A percentile compares a stretch with the other conserved stretches of the same genome.
Conservation (phyloP, 208 protist species). For the Blastocrithidia nonstop region DNA sequence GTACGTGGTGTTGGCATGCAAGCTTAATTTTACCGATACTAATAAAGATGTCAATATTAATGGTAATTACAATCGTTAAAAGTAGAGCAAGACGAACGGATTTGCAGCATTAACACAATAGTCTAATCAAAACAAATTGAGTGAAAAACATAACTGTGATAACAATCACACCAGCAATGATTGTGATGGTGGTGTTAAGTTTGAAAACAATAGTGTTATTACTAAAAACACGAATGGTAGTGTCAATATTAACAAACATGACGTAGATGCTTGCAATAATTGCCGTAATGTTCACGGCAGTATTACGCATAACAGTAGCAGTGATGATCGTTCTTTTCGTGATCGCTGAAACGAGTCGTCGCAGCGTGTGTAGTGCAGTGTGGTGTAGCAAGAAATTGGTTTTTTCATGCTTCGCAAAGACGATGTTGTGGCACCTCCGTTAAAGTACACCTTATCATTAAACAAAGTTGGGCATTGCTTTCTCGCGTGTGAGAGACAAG, state of each 20-base stretch:
- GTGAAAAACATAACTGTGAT: no score
- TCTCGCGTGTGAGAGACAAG: constrained; percentile 19
- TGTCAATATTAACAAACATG: neutral
- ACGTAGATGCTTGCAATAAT: no score
- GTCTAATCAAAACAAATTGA: no score
- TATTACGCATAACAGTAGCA: no score
- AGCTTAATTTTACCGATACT: neutral
- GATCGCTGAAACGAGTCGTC: no score
- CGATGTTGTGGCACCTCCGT: constrained; percentile 46
- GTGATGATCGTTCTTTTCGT: no score
- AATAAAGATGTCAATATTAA: neutral
- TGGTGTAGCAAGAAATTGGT: neutral
- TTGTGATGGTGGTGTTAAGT: no score
- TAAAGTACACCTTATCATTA: constrained; percentile 44
- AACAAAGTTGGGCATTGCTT: constrained; percentile 64
- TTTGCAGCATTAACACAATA: no score
- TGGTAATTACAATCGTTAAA: neutral
- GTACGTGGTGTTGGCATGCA: constrained; percentile 33
- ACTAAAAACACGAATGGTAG: no score
- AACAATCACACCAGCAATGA: no score
- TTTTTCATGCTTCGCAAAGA: constrained; percentile 57
- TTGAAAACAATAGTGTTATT: no score
- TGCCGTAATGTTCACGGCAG: neutral
- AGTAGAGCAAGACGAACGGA: no score
- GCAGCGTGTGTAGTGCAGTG: neutral